Evolutionary conservation across 371 early-diverging fungal species (phyloP).

Genomic region (Syncephalastrum monosporum): DNA sequence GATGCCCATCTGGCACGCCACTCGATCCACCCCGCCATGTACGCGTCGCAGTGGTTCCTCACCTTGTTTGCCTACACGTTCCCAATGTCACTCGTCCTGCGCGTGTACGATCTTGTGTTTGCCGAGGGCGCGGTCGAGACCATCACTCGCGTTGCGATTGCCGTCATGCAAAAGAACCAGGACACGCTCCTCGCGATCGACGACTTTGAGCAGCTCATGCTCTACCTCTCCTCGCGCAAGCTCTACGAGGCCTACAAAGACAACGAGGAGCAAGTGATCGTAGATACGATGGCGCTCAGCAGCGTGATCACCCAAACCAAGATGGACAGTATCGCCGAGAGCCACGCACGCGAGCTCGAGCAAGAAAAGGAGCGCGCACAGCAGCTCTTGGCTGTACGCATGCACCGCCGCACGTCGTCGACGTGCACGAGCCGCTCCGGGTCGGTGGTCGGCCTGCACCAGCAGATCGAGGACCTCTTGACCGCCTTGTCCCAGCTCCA

Average conservation of each 20-base stretch:
- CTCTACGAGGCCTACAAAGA: slow-evolving; percentile 68
- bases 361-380: slow-evolving; percentile 49
- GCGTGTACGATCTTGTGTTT: slow-evolving; percentile 89
- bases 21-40: slow-evolving; percentile 81
- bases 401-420: slow-evolving; percentile 6
- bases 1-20: slow-evolving; percentile 68
- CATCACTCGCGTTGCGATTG: slow-evolving; percentile 78
- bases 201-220: slow-evolving; percentile 74
- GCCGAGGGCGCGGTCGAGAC: slow-evolving; percentile 80
- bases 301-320: slow-evolving; percentile 54
- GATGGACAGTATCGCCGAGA: slow-evolving; percentile 64
- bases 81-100: slow-evolving; percentile 74
- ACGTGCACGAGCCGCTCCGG: slow-evolving; percentile 3
- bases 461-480: slow-evolving; percentile 56
- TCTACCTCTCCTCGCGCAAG: slow-evolving; percentile 65
- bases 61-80: slow-evolving; percentile 89
- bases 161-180: slow-evolving; percentile 76
- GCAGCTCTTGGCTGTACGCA: slow-evolving; percentile 36
- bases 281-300: slow-evolving; percentile 65
- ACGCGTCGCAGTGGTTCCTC: slow-evolving; percentile 89
- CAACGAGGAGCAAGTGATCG: slow-evolving; percentile 60
- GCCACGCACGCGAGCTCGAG: slow-evolving; percentile 49
- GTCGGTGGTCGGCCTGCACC: slow-evolving; percentile 28
- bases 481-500: slow-evolving; percentile 52
- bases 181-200: slow-evolving; percentile 61